These are phyloP conservation scores for Lactarius deliciosus DNA, from an alignment of 768 basidiomycete species.

Conservation along the genomic window DNA sequence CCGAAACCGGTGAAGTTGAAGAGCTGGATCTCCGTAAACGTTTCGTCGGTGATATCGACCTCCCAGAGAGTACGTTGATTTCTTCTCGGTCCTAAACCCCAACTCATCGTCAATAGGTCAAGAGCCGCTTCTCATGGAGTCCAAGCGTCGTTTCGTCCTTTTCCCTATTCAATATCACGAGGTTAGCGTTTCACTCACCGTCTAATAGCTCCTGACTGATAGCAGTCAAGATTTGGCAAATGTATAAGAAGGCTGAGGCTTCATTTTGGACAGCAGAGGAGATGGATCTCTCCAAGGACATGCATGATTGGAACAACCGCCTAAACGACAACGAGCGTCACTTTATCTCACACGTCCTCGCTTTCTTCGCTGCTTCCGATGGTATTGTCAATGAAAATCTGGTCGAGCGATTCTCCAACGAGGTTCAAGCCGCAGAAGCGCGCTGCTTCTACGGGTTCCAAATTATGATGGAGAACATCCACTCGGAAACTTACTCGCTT, in stretches of 20 bases:
- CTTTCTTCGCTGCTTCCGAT: constrained; percentile 95
- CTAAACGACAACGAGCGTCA: constrained; percentile 81
- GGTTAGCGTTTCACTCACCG: constrained; percentile 43
- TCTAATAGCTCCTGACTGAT: background rate
- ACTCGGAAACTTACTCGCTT: constrained; percentile 95
- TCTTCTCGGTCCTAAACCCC: background rate
- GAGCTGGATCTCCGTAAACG: constrained; percentile 32
- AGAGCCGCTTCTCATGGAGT: constrained; percentile 80
- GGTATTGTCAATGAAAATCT: constrained; percentile 97
- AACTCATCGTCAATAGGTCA: constrained; percentile 43
- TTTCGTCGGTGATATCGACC: constrained; percentile 56
- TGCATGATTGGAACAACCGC: constrained; percentile 80
- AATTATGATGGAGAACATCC: constrained; percentile 98
- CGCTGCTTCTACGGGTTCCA: constrained; percentile 98
- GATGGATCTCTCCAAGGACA: constrained; percentile 85
- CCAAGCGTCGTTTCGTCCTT: constrained; percentile 80
- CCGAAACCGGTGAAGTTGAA: constrained; percentile 21
- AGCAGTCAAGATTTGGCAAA: constrained; percentile 70
- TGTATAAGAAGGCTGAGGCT: constrained; percentile 94
- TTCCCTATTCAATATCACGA: constrained; percentile 94
- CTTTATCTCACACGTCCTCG: constrained; percentile 90
- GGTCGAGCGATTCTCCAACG: constrained; percentile 88
- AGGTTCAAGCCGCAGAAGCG: constrained; percentile 90
- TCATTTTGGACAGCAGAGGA: constrained; percentile 95
- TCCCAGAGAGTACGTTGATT: constrained; percentile 43